Percentiles rank a stretch among this genome's conserved stretches.
Conservation (phyloP, 768 basidiomycete species). For the Boletus rubroflammeus region DNA sequence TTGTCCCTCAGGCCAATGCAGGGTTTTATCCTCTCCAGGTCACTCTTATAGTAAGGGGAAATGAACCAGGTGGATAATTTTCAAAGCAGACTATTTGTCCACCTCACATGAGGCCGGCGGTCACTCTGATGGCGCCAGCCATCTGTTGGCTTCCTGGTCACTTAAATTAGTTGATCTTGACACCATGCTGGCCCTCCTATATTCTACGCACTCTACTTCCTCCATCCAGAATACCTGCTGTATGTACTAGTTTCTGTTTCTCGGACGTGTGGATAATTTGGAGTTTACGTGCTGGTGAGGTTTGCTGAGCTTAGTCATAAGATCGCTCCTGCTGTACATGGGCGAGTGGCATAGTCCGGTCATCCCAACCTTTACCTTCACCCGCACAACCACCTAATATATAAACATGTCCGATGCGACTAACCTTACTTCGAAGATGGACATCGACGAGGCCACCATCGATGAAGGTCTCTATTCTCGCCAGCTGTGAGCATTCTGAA, state of each 20-base stretch:
- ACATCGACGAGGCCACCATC: conserved; percentile 82
- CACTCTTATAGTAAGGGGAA: background rate
- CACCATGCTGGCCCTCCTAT: background rate
- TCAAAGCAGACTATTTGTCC: background rate
- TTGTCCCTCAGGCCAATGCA: background rate
- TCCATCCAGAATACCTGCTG: background rate
- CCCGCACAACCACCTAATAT: background rate
- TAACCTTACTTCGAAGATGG: conserved; percentile 56
- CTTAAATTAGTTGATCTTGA: background rate
- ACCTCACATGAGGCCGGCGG: background rate
- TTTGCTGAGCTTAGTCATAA: conserved; percentile 22
- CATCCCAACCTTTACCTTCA: conserved; percentile 7
- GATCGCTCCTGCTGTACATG: background rate
- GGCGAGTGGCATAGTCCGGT: background rate
- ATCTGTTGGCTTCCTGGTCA: background rate
- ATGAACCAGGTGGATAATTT: background rate
- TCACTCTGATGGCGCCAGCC: background rate
- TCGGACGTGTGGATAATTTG: background rate
- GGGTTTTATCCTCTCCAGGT: background rate
- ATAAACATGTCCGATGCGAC: conserved; percentile 35
- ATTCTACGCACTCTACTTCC: background rate
- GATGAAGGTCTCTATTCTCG: conserved; percentile 94
- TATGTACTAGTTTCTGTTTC: background rate
- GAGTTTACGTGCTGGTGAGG: background rate
- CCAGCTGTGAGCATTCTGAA: conserved; percentile 64